A percentile compares a stretch with the other conserved stretches of the same genome.
phyloP scores from a whole-genome alignment of 1,284 basidiomycete species.

The Leccinum solheimii region DNA sequence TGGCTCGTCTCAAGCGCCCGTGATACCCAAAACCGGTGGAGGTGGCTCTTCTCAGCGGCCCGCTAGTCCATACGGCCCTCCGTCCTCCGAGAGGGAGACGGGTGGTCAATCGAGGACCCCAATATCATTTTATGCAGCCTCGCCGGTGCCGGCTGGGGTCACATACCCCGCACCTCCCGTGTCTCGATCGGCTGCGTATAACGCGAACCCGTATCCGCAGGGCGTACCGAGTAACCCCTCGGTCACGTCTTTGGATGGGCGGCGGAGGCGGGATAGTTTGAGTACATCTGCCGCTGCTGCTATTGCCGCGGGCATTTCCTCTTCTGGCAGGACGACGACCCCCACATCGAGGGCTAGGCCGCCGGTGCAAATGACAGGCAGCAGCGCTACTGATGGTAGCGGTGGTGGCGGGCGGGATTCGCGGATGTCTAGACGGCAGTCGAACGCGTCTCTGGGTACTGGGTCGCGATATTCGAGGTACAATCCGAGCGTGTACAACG shows the following conservation, averaged over 20 bases:
- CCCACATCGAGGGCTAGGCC: neutral
- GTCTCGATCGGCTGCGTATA: constrained; percentile 27
- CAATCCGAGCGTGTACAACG: constrained; percentile 28
- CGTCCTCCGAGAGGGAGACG: constrained; percentile 25
- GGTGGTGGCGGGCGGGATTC: constrained; percentile 2
- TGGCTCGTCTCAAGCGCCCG: constrained; percentile 19
- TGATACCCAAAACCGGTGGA: constrained; percentile 20
- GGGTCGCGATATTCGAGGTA: constrained; percentile 15
- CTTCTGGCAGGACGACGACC: neutral
- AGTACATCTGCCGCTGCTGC: constrained; percentile 8
- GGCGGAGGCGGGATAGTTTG: constrained; percentile 26
- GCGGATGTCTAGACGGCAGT: constrained; percentile 4
- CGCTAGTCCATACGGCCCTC: constrained; percentile 7
- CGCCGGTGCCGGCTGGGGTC: constrained; percentile 30
- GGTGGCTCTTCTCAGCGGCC: constrained; percentile 15
- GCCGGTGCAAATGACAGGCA: constrained; percentile 11
- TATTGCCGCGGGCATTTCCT: neutral
- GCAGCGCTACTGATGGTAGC: neutral
- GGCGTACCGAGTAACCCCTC: constrained; percentile 20
- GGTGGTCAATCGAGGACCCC: constrained; percentile 22
- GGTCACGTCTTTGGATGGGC: constrained; percentile 25
- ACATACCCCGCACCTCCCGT: constrained; percentile 31
- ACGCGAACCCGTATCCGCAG: constrained; percentile 1
- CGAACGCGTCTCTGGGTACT: constrained; percentile 25
- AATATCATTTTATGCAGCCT: constrained; percentile 29